Base-by-base conservation (phyloP, 2,329 filamentous ascomycete genomes). In the Hypoxylon sp. region DNA sequence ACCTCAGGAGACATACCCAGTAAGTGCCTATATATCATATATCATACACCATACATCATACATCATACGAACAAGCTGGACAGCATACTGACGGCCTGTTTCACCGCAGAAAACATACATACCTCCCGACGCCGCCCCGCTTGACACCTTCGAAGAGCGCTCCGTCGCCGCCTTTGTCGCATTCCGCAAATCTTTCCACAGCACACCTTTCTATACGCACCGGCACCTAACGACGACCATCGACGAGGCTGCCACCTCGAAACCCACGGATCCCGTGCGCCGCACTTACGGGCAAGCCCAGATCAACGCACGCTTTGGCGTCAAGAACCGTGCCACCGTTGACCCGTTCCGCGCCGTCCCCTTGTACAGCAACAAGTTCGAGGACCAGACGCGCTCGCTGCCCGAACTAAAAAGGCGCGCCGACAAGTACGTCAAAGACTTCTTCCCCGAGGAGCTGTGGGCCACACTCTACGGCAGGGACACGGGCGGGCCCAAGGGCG, bases 1-100 rank as follows among this genome's bases (percentile, higher is more conserved):
- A 32, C 87, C 87, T 5, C 85, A 85, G n/a, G 87, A 89, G 70
- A 83, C 87, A 9, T 89, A 89, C 66, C 87, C 87, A 0, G 86
- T 87, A 76, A 65, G 83, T 30, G 11, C 32, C n/a, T 45, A 13
- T 14, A 17, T 5, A 3, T 9, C 7, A 21, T 57, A 48, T 14
- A 34, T 28, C 25, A 28, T 28, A 30, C 6, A 30, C 9, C 6
- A 30, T 30, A 30, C 6, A 30, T 30, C 28, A 13, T 14, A 17
- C 2, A 3, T 9, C 34, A 43, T n/a, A 32, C 46, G 4, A 6
- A 43, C 14, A 34, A 32, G n/a, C 6, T 38, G 28, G 34, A 10
- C 50, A 23, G 2, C 25, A 49, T 32, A 4, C 52, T 64, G 6
- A 69, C 32, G 49, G 1, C 36, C 5, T 9, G 14, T 6, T n/a